These are phyloP conservation scores for Serendipita sp. DNA, from an alignment of 768 basidiomycete genomes.

Conservation along the genomic window DNA sequence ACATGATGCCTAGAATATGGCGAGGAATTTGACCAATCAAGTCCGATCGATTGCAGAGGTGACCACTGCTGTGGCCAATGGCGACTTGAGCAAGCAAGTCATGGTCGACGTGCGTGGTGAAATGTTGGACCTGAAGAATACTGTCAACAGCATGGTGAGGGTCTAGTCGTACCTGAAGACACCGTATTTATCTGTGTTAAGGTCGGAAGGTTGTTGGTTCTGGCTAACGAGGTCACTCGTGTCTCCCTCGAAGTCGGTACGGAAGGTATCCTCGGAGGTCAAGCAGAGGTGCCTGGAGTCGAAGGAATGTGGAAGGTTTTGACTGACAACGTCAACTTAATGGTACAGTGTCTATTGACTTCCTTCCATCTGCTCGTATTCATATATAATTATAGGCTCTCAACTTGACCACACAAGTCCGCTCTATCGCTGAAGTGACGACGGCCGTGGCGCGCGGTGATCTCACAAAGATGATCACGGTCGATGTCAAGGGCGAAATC, in stretches of 20 bases:
- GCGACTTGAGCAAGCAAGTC: conserved; percentile 70
- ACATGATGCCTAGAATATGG: conserved; percentile 52
- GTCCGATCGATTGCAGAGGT: conserved; percentile 80
- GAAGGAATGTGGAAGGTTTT: conserved; percentile 85
- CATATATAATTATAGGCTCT: conserved; percentile 28
- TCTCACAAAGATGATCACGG: conserved; percentile 81
- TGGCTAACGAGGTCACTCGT: conserved; percentile 46
- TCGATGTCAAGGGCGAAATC: conserved; percentile 87
- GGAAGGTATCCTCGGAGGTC: conserved; percentile 85
- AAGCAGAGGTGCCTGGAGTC: conserved; percentile 81
- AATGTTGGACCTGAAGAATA: conserved; percentile 73
- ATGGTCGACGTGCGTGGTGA: conserved; percentile 90
- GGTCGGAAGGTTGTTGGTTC: conserved; percentile 17
- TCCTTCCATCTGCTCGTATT: not conserved
- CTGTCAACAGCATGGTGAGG: conserved; percentile 63
- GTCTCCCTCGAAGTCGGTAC: conserved; percentile 87
- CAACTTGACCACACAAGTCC: conserved; percentile 82
- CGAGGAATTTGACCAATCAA: conserved; percentile 68
- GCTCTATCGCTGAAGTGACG: conserved; percentile 84
- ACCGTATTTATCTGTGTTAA: not conserved
- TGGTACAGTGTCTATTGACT: conserved; percentile 4
- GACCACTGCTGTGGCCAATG: conserved; percentile 61
- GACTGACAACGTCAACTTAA: conserved; percentile 10
- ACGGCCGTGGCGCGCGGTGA: conserved; percentile 91
- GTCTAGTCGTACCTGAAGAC: conserved; percentile 28